phyloP scores from a whole-genome alignment of 164 flowering plant genomes.

The Vitis cinerea region DNA sequence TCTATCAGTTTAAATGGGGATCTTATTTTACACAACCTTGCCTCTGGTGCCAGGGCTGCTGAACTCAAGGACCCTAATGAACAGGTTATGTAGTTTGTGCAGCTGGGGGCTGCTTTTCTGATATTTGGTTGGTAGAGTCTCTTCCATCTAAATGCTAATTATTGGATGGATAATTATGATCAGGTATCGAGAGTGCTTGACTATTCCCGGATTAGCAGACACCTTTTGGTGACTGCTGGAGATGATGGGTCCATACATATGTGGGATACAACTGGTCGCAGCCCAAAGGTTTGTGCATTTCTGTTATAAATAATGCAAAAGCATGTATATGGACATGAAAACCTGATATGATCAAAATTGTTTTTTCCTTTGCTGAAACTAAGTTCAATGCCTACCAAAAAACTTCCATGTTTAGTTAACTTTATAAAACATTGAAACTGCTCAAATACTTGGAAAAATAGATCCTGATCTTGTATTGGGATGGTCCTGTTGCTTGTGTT shows the following conservation, averaged over 20 bases:
- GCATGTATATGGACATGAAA: background rate
- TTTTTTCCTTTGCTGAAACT: background rate
- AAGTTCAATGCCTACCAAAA: background rate
- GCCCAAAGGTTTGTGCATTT: constrained; percentile 64
- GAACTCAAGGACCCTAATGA: constrained; percentile 86
- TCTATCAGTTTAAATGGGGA: constrained; percentile 90
- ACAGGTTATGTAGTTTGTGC: constrained; percentile 63
- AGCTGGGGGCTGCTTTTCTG: background rate
- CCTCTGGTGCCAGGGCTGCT: constrained; percentile 77
- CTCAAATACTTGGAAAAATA: background rate
- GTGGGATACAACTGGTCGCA: constrained; percentile 96
- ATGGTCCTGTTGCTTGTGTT: background rate
- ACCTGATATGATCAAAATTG: background rate
- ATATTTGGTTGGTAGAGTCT: background rate
- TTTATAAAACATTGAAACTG: background rate
- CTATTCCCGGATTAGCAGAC: constrained; percentile 90
- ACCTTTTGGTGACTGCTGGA: constrained; percentile 93
- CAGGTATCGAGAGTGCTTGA: constrained; percentile 98
- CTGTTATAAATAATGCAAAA: background rate
- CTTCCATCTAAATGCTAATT: constrained; percentile 23
- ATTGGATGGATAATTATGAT: constrained; percentile 32
- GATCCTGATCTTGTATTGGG: background rate
- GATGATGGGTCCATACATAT: constrained; percentile 93
- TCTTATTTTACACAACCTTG: constrained; percentile 91
- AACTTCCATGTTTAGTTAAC: background rate